Evolutionary conservation across 2,329 filamentous ascomycete species (phyloP).

Genomic region (Blastomyces percursus): DNA sequence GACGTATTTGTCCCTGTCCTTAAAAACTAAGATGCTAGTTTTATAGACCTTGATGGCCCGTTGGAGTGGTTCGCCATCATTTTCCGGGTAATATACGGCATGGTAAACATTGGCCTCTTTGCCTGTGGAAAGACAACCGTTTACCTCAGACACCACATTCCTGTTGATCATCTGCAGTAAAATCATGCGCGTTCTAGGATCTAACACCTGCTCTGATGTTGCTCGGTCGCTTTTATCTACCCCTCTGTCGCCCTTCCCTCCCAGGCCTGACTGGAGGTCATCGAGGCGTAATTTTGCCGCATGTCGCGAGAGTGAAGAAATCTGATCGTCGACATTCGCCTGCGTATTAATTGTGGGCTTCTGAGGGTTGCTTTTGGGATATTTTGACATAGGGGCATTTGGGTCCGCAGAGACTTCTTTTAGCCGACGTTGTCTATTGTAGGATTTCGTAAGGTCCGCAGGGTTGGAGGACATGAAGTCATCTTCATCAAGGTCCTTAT

Average conservation of each 20-base stretch:
- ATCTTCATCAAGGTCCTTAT: conserved; percentile 46
- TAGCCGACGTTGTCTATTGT: conserved; percentile 70
- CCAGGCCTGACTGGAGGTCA: conserved; percentile 44
- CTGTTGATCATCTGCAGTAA: conserved; percentile 92
- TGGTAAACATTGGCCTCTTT: conserved; percentile 99
- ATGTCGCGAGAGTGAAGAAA: conserved; percentile 72
- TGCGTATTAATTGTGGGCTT: conserved; percentile 69
- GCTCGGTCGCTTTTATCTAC: conserved; percentile 81
- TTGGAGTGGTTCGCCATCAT: conserved; percentile 48
- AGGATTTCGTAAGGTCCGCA: conserved; percentile 68
- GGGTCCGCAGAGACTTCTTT: conserved; percentile 42
- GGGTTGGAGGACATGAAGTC: conserved; percentile 47
- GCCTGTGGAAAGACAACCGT: conserved; percentile 89
- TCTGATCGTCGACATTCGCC: conserved; percentile 74
- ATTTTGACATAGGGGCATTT: conserved; percentile 43
- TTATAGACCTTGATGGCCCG: conserved; percentile 98
- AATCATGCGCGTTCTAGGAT: conserved; percentile 90
- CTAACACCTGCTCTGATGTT: conserved; percentile 87
- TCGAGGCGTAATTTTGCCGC: conserved; percentile 76
- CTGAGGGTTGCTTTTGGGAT: conserved; percentile 64
- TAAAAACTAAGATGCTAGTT: conserved; percentile 94
- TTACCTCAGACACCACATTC: conserved; percentile 76
- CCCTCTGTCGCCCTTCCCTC: conserved; percentile 36
- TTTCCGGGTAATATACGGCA: conserved; percentile 54
- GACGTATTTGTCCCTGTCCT: conserved; percentile 93